Conservation (phyloP, 2,329 filamentous ascomycete genomes). For the Westerdykella ornata region DNA sequence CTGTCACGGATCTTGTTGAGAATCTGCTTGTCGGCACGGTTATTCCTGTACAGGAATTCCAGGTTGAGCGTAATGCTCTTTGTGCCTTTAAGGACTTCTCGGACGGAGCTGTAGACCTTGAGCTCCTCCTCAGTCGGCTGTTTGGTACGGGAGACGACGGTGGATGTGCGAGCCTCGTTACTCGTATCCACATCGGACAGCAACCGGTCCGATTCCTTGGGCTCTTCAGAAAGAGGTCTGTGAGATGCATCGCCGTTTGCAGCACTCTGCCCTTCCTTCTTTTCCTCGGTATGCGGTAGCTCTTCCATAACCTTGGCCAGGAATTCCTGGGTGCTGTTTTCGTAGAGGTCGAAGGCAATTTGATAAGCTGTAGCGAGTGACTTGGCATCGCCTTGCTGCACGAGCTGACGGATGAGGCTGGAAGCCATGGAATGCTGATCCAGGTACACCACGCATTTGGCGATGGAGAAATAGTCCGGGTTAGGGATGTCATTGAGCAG, state of each 20-base stretch:
- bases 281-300: conserved; percentile 53
- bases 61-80: conserved; percentile 93
- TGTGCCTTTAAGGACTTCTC: conserved; percentile 69
- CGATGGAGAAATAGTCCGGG: conserved; percentile 96
- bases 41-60: conserved; percentile 93
- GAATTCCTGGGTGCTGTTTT: conserved; percentile 98
- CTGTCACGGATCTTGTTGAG: conserved; percentile 96
- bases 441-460: conserved; percentile 93
- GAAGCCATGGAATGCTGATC: conserved; percentile 88
- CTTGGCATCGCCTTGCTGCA: conserved; percentile 69
- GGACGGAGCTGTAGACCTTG: conserved; percentile 52
- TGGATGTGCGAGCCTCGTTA: conserved; percentile 48
- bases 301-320: conserved; percentile 80
- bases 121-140: conserved; percentile 45
- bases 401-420: conserved; percentile 72
- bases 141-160: conserved; percentile 40
- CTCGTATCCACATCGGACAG: conserved; percentile 50
- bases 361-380: conserved; percentile 88
- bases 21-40: conserved; percentile 84
- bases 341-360: conserved; percentile 95
- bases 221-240: conserved; percentile 38
- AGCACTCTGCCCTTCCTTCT: conserved; percentile 39
- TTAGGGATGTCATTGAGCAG: conserved; percentile 88
- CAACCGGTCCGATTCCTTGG: conserved; percentile 54
- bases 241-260: conserved; percentile 37